These are phyloP conservation scores for Lenwebbia sp. DNA, from an alignment of 345 rosid species.

Conservation along the genomic window DNA sequence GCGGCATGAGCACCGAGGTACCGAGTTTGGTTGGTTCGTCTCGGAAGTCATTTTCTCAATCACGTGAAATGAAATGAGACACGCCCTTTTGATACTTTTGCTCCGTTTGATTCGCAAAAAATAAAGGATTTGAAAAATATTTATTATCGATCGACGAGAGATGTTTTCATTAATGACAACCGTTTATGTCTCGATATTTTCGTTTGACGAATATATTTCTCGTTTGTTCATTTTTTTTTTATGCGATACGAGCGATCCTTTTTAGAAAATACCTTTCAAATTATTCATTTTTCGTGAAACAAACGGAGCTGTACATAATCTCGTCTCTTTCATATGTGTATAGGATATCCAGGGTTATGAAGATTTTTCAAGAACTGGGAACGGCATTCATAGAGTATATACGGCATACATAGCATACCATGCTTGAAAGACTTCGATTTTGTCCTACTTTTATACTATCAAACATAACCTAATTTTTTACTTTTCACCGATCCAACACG, in stretches of 20 bases:
- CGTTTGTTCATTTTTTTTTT: accelerated
- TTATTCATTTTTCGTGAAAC: neutral
- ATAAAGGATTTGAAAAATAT: accelerated
- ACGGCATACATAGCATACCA: too few relatives aligned
- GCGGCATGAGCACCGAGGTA: neutral
- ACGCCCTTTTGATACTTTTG: neutral
- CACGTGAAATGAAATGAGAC: neutral
- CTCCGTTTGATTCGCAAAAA: accelerated
- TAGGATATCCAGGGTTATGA: neutral
- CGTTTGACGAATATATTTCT: neutral
- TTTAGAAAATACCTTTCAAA: accelerated
- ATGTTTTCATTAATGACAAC: neutral
- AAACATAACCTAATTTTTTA: too few relatives aligned
- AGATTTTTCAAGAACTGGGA: neutral
- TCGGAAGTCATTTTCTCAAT: neutral
- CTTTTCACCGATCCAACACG: too few relatives aligned
- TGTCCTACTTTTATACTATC: too few relatives aligned
- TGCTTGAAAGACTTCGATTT: too few relatives aligned
- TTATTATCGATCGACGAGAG: accelerated
- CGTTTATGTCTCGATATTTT: neutral
- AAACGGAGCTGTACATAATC: neutral
- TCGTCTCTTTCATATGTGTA: neutral
- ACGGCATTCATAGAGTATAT: neutral
- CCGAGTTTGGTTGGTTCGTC: neutral
- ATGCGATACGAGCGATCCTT: accelerated